phyloP scores from a whole-genome alignment of 768 basidiomycete genomes.

The Boletus sp. region DNA sequence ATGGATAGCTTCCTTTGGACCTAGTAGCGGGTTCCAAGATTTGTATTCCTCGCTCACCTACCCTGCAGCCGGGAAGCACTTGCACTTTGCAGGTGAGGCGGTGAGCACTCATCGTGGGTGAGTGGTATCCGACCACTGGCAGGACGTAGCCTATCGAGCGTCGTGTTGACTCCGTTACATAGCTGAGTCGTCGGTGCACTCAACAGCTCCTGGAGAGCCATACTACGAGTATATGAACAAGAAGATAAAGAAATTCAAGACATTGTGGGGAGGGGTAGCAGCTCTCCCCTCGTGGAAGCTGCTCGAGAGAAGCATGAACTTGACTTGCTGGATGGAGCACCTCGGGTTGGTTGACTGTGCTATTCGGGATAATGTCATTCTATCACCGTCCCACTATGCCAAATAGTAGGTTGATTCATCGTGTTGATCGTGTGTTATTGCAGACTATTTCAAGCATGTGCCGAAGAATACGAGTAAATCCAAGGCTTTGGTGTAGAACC shows the following conservation, averaged over 20 bases:
- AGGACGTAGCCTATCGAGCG: too few species aligned
- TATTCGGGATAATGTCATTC: too few species aligned
- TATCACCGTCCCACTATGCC: too few species aligned
- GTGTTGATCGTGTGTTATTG: too few species aligned
- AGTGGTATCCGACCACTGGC: conserved; percentile 13
- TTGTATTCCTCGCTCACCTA: conserved; percentile 31
- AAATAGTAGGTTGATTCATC: too few species aligned
- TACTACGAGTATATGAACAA: conserved; percentile 24
- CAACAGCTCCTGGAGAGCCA: conserved; percentile 36
- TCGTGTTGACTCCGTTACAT: background rate
- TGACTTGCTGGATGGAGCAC: background rate
- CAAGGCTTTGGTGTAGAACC: too few species aligned
- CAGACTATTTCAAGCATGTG: too few species aligned
- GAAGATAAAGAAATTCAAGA: conserved; percentile 17
- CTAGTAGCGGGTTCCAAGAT: conserved; percentile 36
- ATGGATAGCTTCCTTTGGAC: conserved; percentile 38
- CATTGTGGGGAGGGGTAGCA: conserved; percentile 28
- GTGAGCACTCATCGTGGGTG: conserved; percentile 38
- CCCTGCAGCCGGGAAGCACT: conserved; percentile 22
- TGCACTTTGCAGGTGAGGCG: conserved; percentile 14
- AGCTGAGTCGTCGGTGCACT: conserved; percentile 41
- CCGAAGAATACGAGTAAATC: too few species aligned
- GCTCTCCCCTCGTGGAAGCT: background rate
- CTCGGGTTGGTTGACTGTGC: too few species aligned
- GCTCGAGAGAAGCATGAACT: background rate